These are phyloP conservation scores for Fusarium pseudoanthophilum DNA, from an alignment of 2,329 filamentous ascomycete genomes.

Conservation along the genomic window DNA sequence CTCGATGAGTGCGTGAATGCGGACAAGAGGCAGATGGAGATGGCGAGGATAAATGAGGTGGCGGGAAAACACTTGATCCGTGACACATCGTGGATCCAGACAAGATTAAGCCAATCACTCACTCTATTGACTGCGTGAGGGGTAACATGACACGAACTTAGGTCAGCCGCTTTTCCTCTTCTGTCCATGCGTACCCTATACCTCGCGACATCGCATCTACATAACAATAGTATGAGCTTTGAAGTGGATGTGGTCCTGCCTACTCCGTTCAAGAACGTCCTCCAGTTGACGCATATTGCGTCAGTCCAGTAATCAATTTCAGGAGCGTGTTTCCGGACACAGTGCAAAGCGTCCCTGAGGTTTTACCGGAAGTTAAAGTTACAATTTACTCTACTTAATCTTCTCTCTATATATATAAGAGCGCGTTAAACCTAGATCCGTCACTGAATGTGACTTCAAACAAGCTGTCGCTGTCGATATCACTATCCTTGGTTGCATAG, in stretches of 20 bases:
- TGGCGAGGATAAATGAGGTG: background rate
- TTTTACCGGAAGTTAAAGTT: background rate
- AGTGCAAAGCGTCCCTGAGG: background rate
- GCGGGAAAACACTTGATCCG: background rate
- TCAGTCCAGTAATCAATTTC: background rate
- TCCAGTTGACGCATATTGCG: background rate
- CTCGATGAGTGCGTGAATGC: background rate
- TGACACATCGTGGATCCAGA: fast-evolving
- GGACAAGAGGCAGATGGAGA: background rate
- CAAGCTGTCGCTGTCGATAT: background rate
- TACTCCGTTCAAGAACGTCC: background rate
- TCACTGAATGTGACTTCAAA: background rate
- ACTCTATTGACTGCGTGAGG: fast-evolving
- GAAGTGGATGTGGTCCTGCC: background rate
- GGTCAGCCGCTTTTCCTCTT: background rate
- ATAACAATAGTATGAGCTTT: background rate
- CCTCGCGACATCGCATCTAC: too few species aligned
- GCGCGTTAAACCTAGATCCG: background rate
- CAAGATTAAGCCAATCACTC: background rate
- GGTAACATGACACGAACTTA: background rate
- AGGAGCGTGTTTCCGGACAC: background rate
- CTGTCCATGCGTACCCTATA: background rate
- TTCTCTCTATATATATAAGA: background rate
- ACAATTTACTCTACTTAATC: background rate
- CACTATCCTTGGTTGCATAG: background rate